Base-by-base conservation (phyloP, 148 eudicot species). In the Agrostemma githago region DNA sequence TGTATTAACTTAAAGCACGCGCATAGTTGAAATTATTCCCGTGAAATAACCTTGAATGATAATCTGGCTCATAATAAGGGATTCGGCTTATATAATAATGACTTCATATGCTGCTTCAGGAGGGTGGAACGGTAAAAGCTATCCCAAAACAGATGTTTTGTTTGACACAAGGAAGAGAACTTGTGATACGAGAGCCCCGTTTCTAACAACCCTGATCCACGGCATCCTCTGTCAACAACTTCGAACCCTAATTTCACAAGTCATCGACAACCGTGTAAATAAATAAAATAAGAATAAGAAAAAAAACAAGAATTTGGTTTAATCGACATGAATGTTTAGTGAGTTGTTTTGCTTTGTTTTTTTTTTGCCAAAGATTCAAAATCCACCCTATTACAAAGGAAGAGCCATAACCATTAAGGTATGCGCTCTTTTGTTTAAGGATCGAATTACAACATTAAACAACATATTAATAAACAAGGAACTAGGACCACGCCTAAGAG, bases 151-250 rank as follows among this genome's bases (percentile, higher is more conserved):
- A 92, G 60, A 44, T 83, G 85, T 8, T 87, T 79, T 1, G 70
- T 72, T 17, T 79, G n/a, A 74, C 97, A 89, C 9, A 82, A 54
- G 4, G 48, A 16, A 9, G 84, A 76, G 5, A 68, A 71, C 38
- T 38, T 42, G 74, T 83, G 84, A 72, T 96, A 92, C 7, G 88
- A 20, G 7, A 82, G 71, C 0, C 84, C 72, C 10, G 85, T 85
- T 71, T 92, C 96, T 40, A 90, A 0, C 6, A 48, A 12, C 17
- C 97, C 96, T 0, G 89, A 85, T 21, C 91, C 97, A 51, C 96
- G 88, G 26, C 97, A 92, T 4, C 97, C 97, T 59, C 64, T 83
- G 61, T 88, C 78, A 46, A 73, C 76, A 41, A 85, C 77, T n/a
- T 82, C 63, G 67, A 92, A 83, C 8, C 92, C 95, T 88, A 81